Conservation (phyloP, 2,329 filamentous ascomycete species). For the Aureobasidium sp. region DNA sequence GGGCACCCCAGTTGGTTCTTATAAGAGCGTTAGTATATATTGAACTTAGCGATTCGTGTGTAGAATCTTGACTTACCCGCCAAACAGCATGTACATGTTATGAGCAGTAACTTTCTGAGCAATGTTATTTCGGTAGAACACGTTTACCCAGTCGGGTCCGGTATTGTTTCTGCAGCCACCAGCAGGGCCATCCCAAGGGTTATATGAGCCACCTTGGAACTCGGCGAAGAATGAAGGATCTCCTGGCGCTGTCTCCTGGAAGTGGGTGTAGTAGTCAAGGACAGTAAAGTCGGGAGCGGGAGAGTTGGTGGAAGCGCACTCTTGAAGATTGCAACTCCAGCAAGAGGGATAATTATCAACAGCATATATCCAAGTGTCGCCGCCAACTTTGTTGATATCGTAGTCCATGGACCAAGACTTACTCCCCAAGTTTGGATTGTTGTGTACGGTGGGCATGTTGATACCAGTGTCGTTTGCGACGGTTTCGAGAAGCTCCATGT, state of each 20-base stretch:
- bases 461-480: slow-evolving; percentile 62
- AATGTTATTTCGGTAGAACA: slow-evolving; percentile 71
- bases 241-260: slow-evolving; percentile 39
- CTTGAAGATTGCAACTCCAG: slow-evolving; percentile 69
- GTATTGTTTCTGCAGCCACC: slow-evolving; percentile 59
- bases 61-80: background rate
- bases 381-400: slow-evolving; percentile 52
- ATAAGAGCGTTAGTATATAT: slow-evolving; percentile 61
- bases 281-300: slow-evolving; percentile 62
- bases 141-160: slow-evolving; percentile 67
- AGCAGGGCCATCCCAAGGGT: slow-evolving; percentile 54
- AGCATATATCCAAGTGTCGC: slow-evolving; percentile 49
- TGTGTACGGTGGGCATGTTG: slow-evolving; percentile 63
- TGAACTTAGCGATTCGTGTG: no score
- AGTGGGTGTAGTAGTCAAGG: slow-evolving; percentile 51
- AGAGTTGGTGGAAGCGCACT: slow-evolving; percentile 66
- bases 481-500: slow-evolving; percentile 65
- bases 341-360: slow-evolving; percentile 55
- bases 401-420: slow-evolving; percentile 70
- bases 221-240: slow-evolving; percentile 66
- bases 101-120: slow-evolving; percentile 67
- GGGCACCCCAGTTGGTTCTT: slow-evolving; percentile 69
- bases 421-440: slow-evolving; percentile 66
- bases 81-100: slow-evolving; percentile 54
- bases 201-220: slow-evolving; percentile 67